These are phyloP conservation scores for Sugiyamaella castrensis DNA, from an alignment of 1,139 yeast genomes.

Conservation along the genomic window DNA sequence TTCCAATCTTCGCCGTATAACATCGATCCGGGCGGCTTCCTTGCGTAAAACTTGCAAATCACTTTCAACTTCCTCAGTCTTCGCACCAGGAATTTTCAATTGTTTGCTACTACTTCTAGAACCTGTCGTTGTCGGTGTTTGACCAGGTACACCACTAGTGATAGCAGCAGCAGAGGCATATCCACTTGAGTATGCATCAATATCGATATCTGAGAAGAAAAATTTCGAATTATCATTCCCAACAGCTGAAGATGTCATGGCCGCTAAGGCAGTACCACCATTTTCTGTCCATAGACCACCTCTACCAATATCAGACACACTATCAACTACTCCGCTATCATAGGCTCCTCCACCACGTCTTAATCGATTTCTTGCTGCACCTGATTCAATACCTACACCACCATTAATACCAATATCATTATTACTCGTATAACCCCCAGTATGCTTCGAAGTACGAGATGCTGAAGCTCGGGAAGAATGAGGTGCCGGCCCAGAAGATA, in stretches of 20 bases:
- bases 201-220: constrained; percentile 21
- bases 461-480: not conserved
- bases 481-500: too few relatives aligned
- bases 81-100: constrained; percentile 13
- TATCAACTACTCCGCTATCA: constrained; percentile 10
- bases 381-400: constrained; percentile 5
- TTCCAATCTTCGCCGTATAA: constrained; percentile 5
- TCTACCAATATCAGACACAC: constrained; percentile 7
- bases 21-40: constrained; percentile 3
- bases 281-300: too few relatives aligned
- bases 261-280: not conserved
- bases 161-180: constrained; percentile 11
- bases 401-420: constrained; percentile 5
- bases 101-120: constrained; percentile 11
- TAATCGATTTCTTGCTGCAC: constrained; percentile 13
- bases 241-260: not conserved
- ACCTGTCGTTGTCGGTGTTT: not conserved
- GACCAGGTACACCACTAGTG: constrained; percentile 9
- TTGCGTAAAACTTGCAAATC: constrained; percentile 10
- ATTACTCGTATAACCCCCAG: constrained; percentile 11
- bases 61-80: constrained; percentile 15
- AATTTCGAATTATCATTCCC: constrained; percentile 18
- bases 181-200: constrained; percentile 17
- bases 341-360: constrained; percentile 13
- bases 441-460: not conserved